phyloP scores from a whole-genome alignment of 2,329 filamentous ascomycete species.

The Endothia cerciana region DNA sequence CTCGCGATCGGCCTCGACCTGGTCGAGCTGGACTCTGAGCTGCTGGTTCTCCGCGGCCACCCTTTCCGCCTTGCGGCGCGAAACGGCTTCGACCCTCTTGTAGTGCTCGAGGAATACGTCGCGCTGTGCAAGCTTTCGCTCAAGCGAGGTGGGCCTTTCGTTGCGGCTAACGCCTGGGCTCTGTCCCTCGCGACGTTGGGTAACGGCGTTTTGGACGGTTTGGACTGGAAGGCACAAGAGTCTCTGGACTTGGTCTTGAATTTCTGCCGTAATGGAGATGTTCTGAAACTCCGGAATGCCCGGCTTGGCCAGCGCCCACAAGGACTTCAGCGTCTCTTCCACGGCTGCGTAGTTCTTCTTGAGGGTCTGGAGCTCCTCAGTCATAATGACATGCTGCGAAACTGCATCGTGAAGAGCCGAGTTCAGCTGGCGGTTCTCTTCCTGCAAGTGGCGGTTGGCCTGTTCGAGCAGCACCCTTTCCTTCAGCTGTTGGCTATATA shows the following conservation, averaged over 20 bases:
- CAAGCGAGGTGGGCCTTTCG: not conserved
- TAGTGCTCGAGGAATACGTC: not conserved
- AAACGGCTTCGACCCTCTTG: constrained; percentile 1
- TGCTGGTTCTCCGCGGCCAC: not conserved
- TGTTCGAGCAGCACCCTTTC: not conserved
- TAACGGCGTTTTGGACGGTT: not conserved
- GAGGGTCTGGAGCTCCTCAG: constrained; percentile 12
- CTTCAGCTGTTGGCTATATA: not conserved
- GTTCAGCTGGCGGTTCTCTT: constrained; percentile 9
- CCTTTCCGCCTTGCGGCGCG: not conserved
- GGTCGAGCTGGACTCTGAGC: not conserved
- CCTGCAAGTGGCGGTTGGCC: not conserved
- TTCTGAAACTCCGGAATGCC: not conserved
- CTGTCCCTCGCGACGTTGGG: not conserved
- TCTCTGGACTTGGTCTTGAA: not conserved
- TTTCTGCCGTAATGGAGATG: constrained; percentile 12
- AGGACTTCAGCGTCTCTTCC: not conserved
- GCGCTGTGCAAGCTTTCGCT: constrained; percentile 6
- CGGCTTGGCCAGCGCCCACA: constrained; percentile 16
- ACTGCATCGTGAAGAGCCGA: constrained; percentile 9
- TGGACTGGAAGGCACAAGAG: not conserved
- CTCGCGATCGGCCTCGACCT: constrained; percentile 1
- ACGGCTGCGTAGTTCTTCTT: not conserved
- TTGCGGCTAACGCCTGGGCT: not conserved
- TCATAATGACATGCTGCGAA: constrained; percentile 3